Percentiles rank a stretch among this genome's conserved stretches.
Conservation (phyloP, 805 yeast genomes). For the Jamesozyma rosinii region DNA sequence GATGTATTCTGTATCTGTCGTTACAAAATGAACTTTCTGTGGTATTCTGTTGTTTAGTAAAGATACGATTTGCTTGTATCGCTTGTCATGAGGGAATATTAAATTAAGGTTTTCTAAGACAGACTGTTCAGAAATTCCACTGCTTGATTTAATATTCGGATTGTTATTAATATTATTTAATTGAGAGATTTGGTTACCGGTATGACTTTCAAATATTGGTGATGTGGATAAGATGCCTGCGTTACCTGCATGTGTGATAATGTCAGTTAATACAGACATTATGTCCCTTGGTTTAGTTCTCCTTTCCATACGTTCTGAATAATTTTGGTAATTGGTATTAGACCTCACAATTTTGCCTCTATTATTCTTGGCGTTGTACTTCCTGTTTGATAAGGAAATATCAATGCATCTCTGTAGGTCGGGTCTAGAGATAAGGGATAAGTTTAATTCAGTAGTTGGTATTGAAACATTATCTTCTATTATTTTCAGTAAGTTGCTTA, state of each 20-base stretch:
- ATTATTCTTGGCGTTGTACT: neutral
- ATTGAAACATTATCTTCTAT: conserved; percentile 46
- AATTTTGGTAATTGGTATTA: neutral
- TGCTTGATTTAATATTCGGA: neutral
- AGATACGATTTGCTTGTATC: conserved; percentile 68
- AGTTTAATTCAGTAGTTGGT: conserved; percentile 38
- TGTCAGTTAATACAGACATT: conserved; percentile 16
- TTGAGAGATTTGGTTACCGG: conserved; percentile 2
- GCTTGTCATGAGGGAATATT: conserved; percentile 67
- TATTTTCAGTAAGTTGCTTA: conserved; percentile 49
- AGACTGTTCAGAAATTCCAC: neutral
- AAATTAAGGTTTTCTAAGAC: conserved; percentile 25
- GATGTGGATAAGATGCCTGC: conserved; percentile 15
- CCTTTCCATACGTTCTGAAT: neutral
- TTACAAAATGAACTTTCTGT: conserved; percentile 18
- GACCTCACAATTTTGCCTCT: neutral
- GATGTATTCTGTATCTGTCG: conserved; percentile 46
- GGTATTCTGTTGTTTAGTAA: conserved; percentile 38
- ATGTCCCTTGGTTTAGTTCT: conserved; percentile 11
- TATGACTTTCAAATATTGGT: conserved; percentile 23
- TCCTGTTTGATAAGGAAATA: neutral
- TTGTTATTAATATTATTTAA: conserved; percentile 7
- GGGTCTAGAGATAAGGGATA: conserved; percentile 56
- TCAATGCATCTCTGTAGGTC: conserved; percentile 38
- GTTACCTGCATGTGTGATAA: conserved; percentile 38